phyloP scores from a whole-genome alignment of 495 filamentous ascomycete species.

The Penicillium soppii region DNA sequence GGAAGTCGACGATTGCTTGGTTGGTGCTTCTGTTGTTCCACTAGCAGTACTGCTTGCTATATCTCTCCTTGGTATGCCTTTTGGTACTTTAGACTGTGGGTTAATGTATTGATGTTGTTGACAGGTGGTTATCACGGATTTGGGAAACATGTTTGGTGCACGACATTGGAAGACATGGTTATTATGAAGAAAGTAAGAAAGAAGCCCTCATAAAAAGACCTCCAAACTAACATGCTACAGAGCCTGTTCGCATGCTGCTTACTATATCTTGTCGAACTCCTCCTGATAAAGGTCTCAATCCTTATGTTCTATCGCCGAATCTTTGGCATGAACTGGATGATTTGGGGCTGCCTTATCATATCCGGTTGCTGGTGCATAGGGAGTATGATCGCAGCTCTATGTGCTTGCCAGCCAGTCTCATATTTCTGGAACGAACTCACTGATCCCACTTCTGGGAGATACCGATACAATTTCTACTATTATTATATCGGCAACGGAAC shows the following conservation, averaged over 20 bases:
- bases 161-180: conserved; percentile 3
- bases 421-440: conserved; percentile 17
- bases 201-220: not conserved
- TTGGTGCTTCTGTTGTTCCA: conserved; percentile 1
- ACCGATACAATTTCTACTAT: conserved; percentile 17
- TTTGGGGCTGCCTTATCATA: conserved; percentile 9
- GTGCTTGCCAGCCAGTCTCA: conserved; percentile 11
- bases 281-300: conserved; percentile 20
- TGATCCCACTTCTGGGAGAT: conserved; percentile 7
- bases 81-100: not conserved
- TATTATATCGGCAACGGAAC: conserved; percentile 42
- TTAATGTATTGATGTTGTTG: not conserved
- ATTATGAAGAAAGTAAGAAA: conserved; percentile 12
- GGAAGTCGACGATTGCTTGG: conserved; percentile 14
- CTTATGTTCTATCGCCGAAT: conserved; percentile 27
- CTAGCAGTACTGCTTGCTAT: not conserved
- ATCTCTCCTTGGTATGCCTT: not conserved
- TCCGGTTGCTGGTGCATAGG: conserved; percentile 11
- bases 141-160: conserved; percentile 21
- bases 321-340: conserved; percentile 17
- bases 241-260: conserved; percentile 16
- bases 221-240: conserved; percentile 1
- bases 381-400: conserved; percentile 16
- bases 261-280: conserved; percentile 19
- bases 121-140: conserved; percentile 13